A percentile compares a stretch with the other conserved stretches of the same genome.
phyloP scores from a whole-genome alignment of 805 yeast genomes.

The Tetrapisispora namnaoensis region DNA sequence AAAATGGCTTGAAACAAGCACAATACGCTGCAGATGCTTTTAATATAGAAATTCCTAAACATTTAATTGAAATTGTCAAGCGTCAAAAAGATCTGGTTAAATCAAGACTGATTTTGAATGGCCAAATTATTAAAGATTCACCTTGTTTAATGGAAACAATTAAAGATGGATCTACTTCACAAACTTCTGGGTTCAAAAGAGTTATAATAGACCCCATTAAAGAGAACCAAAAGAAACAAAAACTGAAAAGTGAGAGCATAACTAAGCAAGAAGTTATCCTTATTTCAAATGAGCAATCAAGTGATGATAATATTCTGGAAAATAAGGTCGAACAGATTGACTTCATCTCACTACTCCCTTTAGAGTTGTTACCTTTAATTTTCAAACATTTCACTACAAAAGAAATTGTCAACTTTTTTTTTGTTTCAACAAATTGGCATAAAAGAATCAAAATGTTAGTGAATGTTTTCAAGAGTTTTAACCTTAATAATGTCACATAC shows the following conservation, averaged over 20 bases:
- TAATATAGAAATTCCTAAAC: slow-evolving; percentile 9
- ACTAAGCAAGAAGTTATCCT: neutral
- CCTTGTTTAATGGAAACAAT: neutral
- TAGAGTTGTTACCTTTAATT: slow-evolving; percentile 19
- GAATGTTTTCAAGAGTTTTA: slow-evolving; percentile 12
- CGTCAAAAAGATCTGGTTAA: slow-evolving; percentile 10
- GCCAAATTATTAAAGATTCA: neutral
- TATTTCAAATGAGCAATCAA: neutral
- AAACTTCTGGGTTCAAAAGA: slow-evolving; percentile 3
- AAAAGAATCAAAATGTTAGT: slow-evolving; percentile 12
- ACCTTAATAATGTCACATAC: slow-evolving; percentile 10
- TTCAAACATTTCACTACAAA: slow-evolving; percentile 11
- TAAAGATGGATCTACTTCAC: neutral
- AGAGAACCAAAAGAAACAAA: slow-evolving; percentile 5
- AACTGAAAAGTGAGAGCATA: neutral
- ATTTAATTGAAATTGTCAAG: slow-evolving; percentile 7
- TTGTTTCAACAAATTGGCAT: slow-evolving; percentile 19
- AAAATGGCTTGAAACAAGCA: slow-evolving; percentile 11
- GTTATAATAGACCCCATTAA: slow-evolving; percentile 16
- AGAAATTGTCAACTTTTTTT: slow-evolving; percentile 13
- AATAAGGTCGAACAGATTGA: slow-evolving; percentile 5
- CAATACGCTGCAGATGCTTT: slow-evolving; percentile 7
- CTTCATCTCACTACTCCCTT: slow-evolving; percentile 16
- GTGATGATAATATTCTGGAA: neutral
- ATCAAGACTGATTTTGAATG: slow-evolving; percentile 1